phyloP scores from a whole-genome alignment of 148 eudicot species.

The Tetragonia tetragonoides region DNA sequence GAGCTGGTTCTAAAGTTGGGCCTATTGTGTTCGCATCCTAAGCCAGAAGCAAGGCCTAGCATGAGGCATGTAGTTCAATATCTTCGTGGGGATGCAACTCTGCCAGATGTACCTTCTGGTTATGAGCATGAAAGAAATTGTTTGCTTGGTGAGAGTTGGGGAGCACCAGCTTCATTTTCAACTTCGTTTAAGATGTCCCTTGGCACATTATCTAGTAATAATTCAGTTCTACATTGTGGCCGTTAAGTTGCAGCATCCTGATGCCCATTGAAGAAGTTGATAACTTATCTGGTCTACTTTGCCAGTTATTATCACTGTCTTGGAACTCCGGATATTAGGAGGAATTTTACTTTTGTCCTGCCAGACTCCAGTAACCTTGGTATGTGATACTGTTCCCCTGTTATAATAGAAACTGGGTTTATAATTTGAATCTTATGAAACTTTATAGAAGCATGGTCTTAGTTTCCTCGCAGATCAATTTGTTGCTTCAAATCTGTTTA shows the following conservation, averaged over 20 bases:
- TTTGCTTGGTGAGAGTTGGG: constrained; percentile 3
- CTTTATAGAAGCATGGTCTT: too few relatives aligned
- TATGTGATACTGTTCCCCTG: too few relatives aligned
- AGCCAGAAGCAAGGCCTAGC: constrained; percentile 28
- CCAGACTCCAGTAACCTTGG: too few relatives aligned
- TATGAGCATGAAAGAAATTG: constrained; percentile 1
- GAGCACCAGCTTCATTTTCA: neutral
- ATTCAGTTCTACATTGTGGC: neutral
- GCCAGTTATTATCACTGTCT: too few relatives aligned
- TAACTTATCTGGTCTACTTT: too few relatives aligned
- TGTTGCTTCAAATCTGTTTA: too few relatives aligned
- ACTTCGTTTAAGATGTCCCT: neutral
- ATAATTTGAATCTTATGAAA: too few relatives aligned
- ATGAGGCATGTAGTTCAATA: constrained; percentile 27
- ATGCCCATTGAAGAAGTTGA: too few relatives aligned
- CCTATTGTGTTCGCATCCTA: constrained; percentile 23
- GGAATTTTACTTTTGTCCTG: too few relatives aligned
- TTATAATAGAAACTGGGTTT: too few relatives aligned
- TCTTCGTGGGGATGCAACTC: constrained; percentile 12
- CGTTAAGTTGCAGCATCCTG: neutral
- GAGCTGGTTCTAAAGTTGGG: constrained; percentile 15
- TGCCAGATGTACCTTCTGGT: constrained; percentile 20
- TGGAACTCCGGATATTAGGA: too few relatives aligned
- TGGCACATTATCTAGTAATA: neutral
- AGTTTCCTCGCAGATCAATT: too few relatives aligned